Evolutionary conservation across 2,329 filamentous ascomycete species (phyloP).

Genomic region (Coniochaeta prunicola): DNA sequence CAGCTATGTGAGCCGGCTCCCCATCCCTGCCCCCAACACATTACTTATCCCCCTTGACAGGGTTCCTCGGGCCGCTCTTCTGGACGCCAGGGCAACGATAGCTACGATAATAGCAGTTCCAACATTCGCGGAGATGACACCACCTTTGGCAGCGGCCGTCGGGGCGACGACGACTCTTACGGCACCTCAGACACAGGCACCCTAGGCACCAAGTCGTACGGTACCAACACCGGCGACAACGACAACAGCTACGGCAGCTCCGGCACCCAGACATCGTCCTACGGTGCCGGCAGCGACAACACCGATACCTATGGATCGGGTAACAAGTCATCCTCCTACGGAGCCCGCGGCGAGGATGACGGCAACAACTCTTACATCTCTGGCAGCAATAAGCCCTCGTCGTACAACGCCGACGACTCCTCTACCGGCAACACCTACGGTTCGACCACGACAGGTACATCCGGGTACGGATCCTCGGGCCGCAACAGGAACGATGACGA

Average conservation of each 20-base stretch:
- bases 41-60: slow-evolving; percentile 7
- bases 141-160: slow-evolving; percentile 7
- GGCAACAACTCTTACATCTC: slow-evolving; percentile 8
- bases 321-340: slow-evolving; percentile 18
- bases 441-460: neutral
- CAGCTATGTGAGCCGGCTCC: slow-evolving; percentile 10
- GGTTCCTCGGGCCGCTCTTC: slow-evolving; percentile 2
- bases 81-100: slow-evolving; percentile 9
- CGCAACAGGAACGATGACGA: slow-evolving; percentile 5
- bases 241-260: slow-evolving; percentile 13
- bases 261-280: slow-evolving; percentile 3
- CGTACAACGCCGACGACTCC: neutral
- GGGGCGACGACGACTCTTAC: slow-evolving; percentile 12
- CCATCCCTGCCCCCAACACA: slow-evolving; percentile 4
- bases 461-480: slow-evolving; percentile 8
- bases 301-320: slow-evolving; percentile 16
- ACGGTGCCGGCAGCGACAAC: slow-evolving; percentile 7
- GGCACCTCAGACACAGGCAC: slow-evolving; percentile 11
- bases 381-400: slow-evolving; percentile 6
- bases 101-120: slow-evolving; percentile 6
- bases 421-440: neutral
- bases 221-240: slow-evolving; percentile 11
- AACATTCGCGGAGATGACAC: slow-evolving; percentile 4
- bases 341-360: neutral
- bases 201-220: slow-evolving; percentile 15